These are phyloP conservation scores for Solanum phureja DNA, from an alignment of 257 asterid genomes.

Conservation along the genomic window DNA sequence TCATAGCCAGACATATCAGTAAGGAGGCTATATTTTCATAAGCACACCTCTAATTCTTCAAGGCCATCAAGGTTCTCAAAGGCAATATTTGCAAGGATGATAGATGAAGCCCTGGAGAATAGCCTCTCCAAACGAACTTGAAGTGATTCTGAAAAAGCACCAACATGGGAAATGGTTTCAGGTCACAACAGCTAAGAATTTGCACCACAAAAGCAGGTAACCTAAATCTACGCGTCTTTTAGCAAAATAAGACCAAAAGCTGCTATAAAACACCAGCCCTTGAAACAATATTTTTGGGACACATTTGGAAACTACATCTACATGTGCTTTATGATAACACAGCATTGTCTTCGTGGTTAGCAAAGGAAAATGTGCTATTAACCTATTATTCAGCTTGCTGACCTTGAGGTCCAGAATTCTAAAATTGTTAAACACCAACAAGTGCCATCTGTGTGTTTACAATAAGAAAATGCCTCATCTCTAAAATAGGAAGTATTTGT, in stretches of 20 bases:
- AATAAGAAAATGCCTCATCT: not conserved
- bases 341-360: not conserved
- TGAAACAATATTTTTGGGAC: not conserved
- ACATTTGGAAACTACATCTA: not conserved
- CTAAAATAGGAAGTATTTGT: not conserved
- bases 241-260: not conserved
- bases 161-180: constrained; percentile 1
- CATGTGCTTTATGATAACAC: not conserved
- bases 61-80: constrained; percentile 53
- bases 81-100: constrained; percentile 52
- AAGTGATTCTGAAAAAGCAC: constrained; percentile 52
- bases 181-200: not conserved
- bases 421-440: not conserved
- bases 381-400: not conserved
- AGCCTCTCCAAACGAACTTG: constrained; percentile 54
- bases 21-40: not conserved
- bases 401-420: not conserved
- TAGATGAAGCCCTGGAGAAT: constrained; percentile 63
- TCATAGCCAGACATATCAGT: not conserved
- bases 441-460: not conserved
- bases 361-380: not conserved
- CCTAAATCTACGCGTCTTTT: not conserved
- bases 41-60: constrained; percentile 64
- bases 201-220: not conserved
- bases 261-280: not conserved